Conservation (phyloP, 2,329 filamentous ascomycete species). For the Chaetomium olivaceum region DNA sequence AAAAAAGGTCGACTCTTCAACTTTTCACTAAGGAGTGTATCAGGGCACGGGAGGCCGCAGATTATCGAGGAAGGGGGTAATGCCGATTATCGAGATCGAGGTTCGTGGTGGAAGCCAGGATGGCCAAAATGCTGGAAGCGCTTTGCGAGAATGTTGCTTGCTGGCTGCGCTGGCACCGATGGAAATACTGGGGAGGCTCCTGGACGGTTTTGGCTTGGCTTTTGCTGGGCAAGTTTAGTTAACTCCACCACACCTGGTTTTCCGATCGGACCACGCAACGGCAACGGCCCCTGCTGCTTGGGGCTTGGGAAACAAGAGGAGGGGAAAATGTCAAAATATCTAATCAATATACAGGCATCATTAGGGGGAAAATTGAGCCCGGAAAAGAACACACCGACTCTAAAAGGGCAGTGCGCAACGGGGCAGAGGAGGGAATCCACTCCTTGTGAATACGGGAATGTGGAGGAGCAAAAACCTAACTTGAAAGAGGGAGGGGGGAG, state of each 20-base stretch:
- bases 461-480: conserved; percentile 10
- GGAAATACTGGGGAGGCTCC: conserved; percentile 21
- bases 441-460: conserved; percentile 5
- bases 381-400: conserved; percentile 25
- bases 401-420: conserved; percentile 7
- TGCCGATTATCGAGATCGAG: conserved; percentile 3
- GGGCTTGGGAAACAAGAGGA: background rate
- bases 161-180: conserved; percentile 4
- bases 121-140: conserved; percentile 14
- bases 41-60: conserved; percentile 12
- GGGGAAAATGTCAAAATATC: conserved; percentile 14
- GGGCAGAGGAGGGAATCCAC: conserved; percentile 1
- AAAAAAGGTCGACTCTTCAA: conserved; percentile 20
- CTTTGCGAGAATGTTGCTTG: conserved; percentile 6
- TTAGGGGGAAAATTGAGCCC: conserved; percentile 33
- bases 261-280: conserved; percentile 1
- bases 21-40: conserved; percentile 24
- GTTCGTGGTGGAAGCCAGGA: conserved; percentile 5
- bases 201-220: conserved; percentile 24
- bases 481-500: conserved; percentile 4
- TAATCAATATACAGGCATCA: conserved; percentile 38
- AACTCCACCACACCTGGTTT: conserved; percentile 15
- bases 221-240: conserved; percentile 2
- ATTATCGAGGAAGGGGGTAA: conserved; percentile 11
- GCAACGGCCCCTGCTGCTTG: background rate